phyloP scores from a whole-genome alignment of 73 alveolate species.

The Paramecium pentaurelia region DNA sequence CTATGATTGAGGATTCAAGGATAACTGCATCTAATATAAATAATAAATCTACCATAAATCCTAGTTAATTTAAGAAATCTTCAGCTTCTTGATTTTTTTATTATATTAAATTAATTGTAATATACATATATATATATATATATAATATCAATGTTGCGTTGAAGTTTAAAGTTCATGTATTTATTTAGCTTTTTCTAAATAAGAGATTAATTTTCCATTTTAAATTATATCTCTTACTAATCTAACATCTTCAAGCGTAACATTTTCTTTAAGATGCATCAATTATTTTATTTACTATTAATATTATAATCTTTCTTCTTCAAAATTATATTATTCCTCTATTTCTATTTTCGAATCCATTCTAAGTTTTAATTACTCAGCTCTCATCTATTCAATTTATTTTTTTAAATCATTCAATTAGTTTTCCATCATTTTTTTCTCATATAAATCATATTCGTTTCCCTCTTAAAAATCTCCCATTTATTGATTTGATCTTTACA shows the following conservation, averaged over 20 bases:
- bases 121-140: neutral
- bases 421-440: neutral
- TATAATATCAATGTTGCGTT: neutral
- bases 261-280: neutral
- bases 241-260: neutral
- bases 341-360: neutral
- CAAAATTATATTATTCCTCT: neutral
- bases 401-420: neutral
- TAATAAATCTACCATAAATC: neutral
- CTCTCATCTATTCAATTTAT: neutral
- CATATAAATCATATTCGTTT: neutral
- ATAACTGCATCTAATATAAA: neutral
- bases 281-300: neutral
- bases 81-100: neutral
- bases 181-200: neutral
- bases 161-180: neutral
- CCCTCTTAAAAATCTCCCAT: neutral
- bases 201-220: neutral
- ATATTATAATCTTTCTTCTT: neutral
- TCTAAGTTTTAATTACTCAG: neutral
- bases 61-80: neutral
- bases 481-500: neutral
- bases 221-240: neutral
- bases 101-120: neutral
- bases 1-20: neutral